Evolutionary conservation across 75 land plant genomes (phyloP).

Genomic region (Pinus tabuliformis): DNA sequence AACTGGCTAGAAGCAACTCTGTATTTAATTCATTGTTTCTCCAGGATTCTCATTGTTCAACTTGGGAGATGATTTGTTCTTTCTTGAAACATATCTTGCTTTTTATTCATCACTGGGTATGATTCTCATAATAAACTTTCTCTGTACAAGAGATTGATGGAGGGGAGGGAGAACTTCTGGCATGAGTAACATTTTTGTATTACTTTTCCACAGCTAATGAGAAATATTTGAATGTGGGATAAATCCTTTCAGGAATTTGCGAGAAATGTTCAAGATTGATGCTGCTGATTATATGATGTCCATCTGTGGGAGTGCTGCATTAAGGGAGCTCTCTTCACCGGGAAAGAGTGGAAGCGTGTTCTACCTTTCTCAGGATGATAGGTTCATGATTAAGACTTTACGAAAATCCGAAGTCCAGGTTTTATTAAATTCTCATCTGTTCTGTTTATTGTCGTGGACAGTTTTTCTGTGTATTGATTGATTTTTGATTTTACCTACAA

Average conservation of each 20-base stretch:
- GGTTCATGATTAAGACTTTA: conserved; percentile 94
- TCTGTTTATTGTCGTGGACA: background rate
- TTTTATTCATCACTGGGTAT: background rate
- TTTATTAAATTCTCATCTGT: conserved; percentile 2
- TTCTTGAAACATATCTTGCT: background rate
- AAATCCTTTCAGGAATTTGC: conserved; percentile 57
- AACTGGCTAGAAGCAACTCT: background rate
- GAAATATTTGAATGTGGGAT: background rate
- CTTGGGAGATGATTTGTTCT: no score
- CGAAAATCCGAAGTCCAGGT: conserved; percentile 94
- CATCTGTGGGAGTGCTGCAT: conserved; percentile 91
- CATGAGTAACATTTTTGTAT: no score
- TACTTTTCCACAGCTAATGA: background rate
- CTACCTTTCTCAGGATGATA: conserved; percentile 95
- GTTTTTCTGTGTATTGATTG: background rate
- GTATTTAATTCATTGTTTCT: background rate
- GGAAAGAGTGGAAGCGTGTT: conserved; percentile 99
- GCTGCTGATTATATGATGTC: conserved; percentile 99
- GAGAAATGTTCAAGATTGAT: conserved; percentile 98
- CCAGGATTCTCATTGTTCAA: no score
- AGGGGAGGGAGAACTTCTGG: background rate
- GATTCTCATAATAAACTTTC: background rate
- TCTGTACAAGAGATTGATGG: background rate
- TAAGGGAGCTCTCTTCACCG: conserved; percentile 94
- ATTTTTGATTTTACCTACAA: background rate